Evolutionary conservation across 768 basidiomycete species (phyloP).

Genomic region (Tylopilus vinaceipallidus): DNA sequence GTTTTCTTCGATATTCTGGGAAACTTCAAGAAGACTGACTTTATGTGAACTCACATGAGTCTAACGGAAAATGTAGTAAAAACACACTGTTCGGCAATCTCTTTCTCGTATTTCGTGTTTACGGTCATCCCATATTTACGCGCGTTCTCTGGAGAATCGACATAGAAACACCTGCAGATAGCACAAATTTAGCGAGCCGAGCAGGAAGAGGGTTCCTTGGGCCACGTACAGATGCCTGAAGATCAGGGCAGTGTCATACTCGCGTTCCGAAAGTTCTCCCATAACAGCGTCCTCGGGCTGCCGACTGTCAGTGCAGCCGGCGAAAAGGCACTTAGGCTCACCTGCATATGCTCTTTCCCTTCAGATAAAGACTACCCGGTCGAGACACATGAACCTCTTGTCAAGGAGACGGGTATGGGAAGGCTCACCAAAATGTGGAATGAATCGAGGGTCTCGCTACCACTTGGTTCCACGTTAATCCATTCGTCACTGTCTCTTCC

Average conservation of each 20-base stretch:
- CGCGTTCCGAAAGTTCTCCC: slow-evolving; percentile 73
- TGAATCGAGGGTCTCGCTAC: slow-evolving; percentile 24
- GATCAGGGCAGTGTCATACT: slow-evolving; percentile 76
- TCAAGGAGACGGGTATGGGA: no score
- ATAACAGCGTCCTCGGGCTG: slow-evolving; percentile 47
- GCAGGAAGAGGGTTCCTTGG: background rate
- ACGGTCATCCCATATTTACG: slow-evolving; percentile 57
- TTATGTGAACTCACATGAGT: background rate
- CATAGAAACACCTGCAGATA: slow-evolving; percentile 73
- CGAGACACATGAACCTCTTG: background rate
- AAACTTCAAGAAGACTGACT: slow-evolving; percentile 54
- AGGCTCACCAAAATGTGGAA: slow-evolving; percentile 11
- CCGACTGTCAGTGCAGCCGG: background rate
- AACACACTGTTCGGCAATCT: slow-evolving; percentile 53
- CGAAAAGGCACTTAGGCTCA: background rate
- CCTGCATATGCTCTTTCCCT: slow-evolving; percentile 4
- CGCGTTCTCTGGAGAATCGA: slow-evolving; percentile 81
- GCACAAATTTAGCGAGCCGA: background rate
- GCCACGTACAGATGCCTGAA: slow-evolving; percentile 76
- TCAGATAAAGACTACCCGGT: slow-evolving; percentile 11
- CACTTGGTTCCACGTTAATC: slow-evolving; percentile 26
- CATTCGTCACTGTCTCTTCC: slow-evolving; percentile 40
- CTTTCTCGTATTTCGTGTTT: slow-evolving; percentile 50
- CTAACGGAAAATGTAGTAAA: background rate
- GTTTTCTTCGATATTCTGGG: slow-evolving; percentile 54